Conservation (phyloP, 129 eudicot species). For the Flaveria bidentis region DNA sequence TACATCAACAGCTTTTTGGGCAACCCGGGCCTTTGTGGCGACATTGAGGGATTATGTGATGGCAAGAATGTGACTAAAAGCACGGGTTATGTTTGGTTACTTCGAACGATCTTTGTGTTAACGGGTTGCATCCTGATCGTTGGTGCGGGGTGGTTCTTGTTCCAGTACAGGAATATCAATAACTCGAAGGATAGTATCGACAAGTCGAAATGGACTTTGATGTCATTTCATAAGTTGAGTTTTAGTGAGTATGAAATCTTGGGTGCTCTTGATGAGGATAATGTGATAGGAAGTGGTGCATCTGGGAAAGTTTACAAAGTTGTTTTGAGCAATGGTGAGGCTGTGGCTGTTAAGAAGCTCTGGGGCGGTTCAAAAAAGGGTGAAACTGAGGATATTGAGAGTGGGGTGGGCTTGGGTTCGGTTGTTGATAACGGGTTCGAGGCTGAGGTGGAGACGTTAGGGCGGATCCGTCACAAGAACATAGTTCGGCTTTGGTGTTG, state of each 20-base stretch:
- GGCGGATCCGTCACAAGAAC: slow-evolving; percentile 87
- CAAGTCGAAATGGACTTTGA: slow-evolving; percentile 84
- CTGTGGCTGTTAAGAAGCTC: slow-evolving; percentile 89
- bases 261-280: slow-evolving; percentile 83
- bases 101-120: slow-evolving; percentile 58
- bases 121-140: slow-evolving; percentile 57
- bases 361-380: slow-evolving; percentile 64
- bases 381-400: slow-evolving; percentile 54
- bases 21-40: slow-evolving; percentile 80
- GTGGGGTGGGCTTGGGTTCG: slow-evolving; percentile 24
- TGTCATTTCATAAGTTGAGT: slow-evolving; percentile 84
- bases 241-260: slow-evolving; percentile 76
- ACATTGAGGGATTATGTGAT: slow-evolving; percentile 70
- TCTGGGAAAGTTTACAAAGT: slow-evolving; percentile 97
- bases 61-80: slow-evolving; percentile 43
- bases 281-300: slow-evolving; percentile 78
- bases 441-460: slow-evolving; percentile 92
- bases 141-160: slow-evolving; percentile 70
- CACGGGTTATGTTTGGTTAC: slow-evolving; percentile 60
- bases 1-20: slow-evolving; percentile 66
- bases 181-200: slow-evolving; percentile 46
- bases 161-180: slow-evolving; percentile 51
- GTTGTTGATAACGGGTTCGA: slow-evolving; percentile 62
- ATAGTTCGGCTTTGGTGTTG: slow-evolving; percentile 91
- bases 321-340: slow-evolving; percentile 67